These are phyloP conservation scores for Solanum appendiculatum DNA, from an alignment of 257 asterid genomes.

Conservation along the genomic window DNA sequence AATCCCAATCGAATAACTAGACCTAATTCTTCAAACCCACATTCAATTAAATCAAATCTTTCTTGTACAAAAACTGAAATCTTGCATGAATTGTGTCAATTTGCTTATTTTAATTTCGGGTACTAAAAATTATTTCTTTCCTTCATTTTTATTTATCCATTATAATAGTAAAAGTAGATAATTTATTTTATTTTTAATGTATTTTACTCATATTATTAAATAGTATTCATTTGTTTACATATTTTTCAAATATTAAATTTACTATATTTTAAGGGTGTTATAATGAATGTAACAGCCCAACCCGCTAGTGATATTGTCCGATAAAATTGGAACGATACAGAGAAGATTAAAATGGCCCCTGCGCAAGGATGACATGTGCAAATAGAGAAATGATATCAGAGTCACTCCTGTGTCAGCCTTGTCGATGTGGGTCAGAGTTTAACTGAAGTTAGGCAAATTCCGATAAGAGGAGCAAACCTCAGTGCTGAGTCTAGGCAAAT, in stretches of 20 bases:
- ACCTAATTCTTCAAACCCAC: not conserved
- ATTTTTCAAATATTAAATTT: not conserved
- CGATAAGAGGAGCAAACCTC: too few species aligned
- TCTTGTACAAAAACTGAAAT: not conserved
- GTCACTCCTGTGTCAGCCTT: too few species aligned
- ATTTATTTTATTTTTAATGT: too few species aligned
- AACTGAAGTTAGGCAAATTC: too few species aligned
- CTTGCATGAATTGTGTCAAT: not conserved
- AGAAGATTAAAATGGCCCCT: constrained; percentile 6
- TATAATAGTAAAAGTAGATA: not conserved
- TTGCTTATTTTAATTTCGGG: not conserved
- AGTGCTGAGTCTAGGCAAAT: too few species aligned
- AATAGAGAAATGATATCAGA: not conserved
- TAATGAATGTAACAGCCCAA: too few species aligned
- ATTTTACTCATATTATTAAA: not conserved
- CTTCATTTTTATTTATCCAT: not conserved
- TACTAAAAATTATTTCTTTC: not conserved
- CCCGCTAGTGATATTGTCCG: too few species aligned
- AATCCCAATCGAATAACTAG: not conserved
- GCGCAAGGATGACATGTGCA: constrained; percentile 13
- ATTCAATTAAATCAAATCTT: not conserved
- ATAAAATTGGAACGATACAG: not conserved
- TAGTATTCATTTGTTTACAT: not conserved
- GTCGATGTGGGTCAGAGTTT: too few species aligned
- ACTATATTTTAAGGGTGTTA: not conserved